phyloP scores from a whole-genome alignment of 2,329 filamentous ascomycete genomes.

The Xylariales sp. region DNA sequence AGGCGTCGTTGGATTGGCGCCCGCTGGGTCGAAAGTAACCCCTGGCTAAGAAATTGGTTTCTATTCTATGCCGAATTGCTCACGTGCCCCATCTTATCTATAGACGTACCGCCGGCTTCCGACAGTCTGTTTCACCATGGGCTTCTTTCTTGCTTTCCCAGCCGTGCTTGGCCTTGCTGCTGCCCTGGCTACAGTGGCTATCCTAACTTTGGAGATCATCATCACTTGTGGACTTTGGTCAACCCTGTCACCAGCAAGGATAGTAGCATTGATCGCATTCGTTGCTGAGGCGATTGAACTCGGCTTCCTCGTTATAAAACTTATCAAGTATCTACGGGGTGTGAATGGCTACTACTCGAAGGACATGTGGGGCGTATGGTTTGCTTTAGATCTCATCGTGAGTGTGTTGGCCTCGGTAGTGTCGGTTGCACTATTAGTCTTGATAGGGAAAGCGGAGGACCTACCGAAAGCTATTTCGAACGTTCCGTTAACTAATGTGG shows the following conservation, averaged over 20 bases:
- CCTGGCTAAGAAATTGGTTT: constrained; percentile 1
- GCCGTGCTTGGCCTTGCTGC: constrained; percentile 53
- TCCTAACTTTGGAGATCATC: constrained; percentile 55
- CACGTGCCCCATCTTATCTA: constrained; percentile 7
- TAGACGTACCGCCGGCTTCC: constrained; percentile 11
- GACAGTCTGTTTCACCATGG: constrained; percentile 47
- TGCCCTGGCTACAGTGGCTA: constrained; percentile 54
- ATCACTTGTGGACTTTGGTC: constrained; percentile 52
- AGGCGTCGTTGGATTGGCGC: constrained; percentile 2
- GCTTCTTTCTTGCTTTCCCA: constrained; percentile 51
- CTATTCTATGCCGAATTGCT: constrained; percentile 1
- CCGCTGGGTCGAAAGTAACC: background rate
- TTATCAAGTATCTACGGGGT: constrained; percentile 48
- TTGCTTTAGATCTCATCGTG: constrained; percentile 48
- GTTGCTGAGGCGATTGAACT: constrained; percentile 54
- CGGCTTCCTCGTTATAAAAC: constrained; percentile 50
- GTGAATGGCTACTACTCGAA: constrained; percentile 40
- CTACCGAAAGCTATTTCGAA: constrained; percentile 51
- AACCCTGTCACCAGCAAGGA: constrained; percentile 49
- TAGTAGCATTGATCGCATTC: constrained; percentile 54
- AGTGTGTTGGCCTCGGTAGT: constrained; percentile 60
- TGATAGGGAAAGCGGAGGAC: constrained; percentile 51
- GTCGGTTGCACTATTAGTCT: constrained; percentile 57
- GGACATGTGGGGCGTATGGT: constrained; percentile 51
- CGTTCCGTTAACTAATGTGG: constrained; percentile 50